phyloP scores from a whole-genome alignment of 1,139 yeast species.

The Magnusiomyces clavatus region DNA sequence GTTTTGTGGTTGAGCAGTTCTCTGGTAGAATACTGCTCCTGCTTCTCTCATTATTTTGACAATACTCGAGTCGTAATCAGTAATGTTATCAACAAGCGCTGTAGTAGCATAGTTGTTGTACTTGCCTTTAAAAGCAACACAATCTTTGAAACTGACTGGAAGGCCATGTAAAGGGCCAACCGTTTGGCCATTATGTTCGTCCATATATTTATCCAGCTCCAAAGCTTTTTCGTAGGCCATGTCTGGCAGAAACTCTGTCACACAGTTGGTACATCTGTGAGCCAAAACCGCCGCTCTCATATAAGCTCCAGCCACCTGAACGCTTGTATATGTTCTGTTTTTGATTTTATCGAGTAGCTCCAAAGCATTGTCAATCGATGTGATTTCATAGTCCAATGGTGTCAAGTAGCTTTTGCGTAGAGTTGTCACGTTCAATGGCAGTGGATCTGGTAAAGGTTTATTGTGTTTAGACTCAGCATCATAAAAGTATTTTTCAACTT shows the following conservation, averaged over 20 bases:
- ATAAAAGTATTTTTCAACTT: conserved; percentile 23
- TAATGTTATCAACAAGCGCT: conserved; percentile 26
- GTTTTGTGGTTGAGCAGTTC: conserved; percentile 53
- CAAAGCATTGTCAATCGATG: conserved; percentile 24
- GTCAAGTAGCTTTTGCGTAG: conserved; percentile 22
- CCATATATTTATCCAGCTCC: conserved; percentile 37
- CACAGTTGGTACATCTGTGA: conserved; percentile 44
- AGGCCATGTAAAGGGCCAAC: conserved; percentile 46
- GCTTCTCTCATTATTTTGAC: conserved; percentile 38
- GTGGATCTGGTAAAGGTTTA: conserved; percentile 21
- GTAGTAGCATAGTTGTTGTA: conserved; percentile 39
- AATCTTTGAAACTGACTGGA: conserved; percentile 48
- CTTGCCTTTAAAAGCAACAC: conserved; percentile 39
- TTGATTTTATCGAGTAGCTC: conserved; percentile 36
- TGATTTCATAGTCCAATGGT: conserved; percentile 23
- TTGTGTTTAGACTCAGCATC: conserved; percentile 22
- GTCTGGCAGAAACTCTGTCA: conserved; percentile 29
- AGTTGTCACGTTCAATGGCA: conserved; percentile 25
- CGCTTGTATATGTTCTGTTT: conserved; percentile 37
- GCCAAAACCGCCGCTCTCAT: conserved; percentile 52
- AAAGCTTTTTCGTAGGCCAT: conserved; percentile 36
- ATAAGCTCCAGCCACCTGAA: conserved; percentile 42
- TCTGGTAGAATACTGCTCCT: conserved; percentile 51
- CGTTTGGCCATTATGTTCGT: conserved; percentile 32
- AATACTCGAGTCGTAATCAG: conserved; percentile 25